Conservation (phyloP, 2,329 filamentous ascomycete genomes). For the Rhinocladiella mackenziei region DNA sequence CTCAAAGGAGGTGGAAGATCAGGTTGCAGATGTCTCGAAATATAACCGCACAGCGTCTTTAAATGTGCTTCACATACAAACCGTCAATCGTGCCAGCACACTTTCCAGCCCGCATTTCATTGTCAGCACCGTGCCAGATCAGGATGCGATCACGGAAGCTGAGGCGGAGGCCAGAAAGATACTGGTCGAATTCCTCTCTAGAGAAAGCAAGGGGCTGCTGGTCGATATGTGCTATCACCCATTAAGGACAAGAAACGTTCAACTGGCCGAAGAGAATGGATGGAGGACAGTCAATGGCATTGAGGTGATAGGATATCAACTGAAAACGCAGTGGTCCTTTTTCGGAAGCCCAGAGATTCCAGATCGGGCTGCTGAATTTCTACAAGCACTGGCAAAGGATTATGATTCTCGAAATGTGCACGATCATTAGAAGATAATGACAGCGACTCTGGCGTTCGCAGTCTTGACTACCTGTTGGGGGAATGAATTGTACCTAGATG, state of each 20-base stretch:
- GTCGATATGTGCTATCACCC: constrained; percentile 12
- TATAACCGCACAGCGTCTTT: background rate
- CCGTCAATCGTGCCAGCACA: constrained; percentile 28
- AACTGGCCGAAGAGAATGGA: background rate
- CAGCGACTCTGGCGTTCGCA: background rate
- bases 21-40: background rate
- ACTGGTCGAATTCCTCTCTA: constrained; percentile 32
- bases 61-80: background rate
- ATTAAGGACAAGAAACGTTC: background rate
- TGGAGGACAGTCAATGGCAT: background rate
- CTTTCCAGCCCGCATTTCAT: constrained; percentile 35
- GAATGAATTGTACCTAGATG: too few relatives aligned
- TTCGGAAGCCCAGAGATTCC: background rate
- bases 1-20: constrained; percentile 3
- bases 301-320: background rate
- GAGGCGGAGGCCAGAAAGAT: constrained; percentile 32
- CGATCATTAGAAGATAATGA: background rate
- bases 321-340: background rate
- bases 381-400: background rate
- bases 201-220: background rate
- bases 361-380: background rate
- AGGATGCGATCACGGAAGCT: constrained; percentile 32
- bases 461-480: background rate
- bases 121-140: constrained; percentile 40
- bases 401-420: background rate